Percentiles rank a stretch among this genome's conserved stretches.
These are phyloP conservation scores for Phytophthora agathidicida DNA, from an alignment of 352 stramenopile genomes.

Conservation along the genomic window DNA sequence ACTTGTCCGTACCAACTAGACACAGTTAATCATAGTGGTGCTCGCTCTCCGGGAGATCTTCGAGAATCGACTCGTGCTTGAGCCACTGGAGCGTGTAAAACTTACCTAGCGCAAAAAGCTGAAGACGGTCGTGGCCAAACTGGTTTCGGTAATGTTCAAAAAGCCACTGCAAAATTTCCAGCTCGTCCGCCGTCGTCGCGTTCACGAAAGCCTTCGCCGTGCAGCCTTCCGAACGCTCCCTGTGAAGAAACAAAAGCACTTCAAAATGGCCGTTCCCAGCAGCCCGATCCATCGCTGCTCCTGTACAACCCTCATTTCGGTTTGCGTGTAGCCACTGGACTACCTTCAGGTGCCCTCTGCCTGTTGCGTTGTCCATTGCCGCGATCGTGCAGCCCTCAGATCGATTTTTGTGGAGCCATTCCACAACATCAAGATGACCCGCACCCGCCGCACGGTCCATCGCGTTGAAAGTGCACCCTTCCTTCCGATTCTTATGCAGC, in stretches of 20 bases:
- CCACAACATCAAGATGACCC: constrained; percentile 33
- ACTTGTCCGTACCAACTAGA: constrained; percentile 23
- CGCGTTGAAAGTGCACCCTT: constrained; percentile 37
- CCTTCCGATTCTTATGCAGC: constrained; percentile 36
- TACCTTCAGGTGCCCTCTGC: constrained; percentile 28
- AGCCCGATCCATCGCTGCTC: constrained; percentile 38
- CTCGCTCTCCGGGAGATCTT: constrained; percentile 34
- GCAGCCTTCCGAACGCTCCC: constrained; percentile 27
- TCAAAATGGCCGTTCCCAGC: constrained; percentile 45
- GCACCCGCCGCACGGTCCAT: constrained; percentile 34
- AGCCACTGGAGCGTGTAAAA: constrained; percentile 49
- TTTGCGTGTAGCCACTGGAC: constrained; percentile 39
- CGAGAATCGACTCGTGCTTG: constrained; percentile 32
- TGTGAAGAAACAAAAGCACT: constrained; percentile 41
- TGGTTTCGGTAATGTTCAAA: constrained; percentile 33
- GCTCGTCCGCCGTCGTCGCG: constrained; percentile 34
- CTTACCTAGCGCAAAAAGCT: constrained; percentile 42
- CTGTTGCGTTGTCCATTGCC: constrained; percentile 37
- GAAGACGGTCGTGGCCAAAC: constrained; percentile 39
- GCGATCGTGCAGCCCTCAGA: constrained; percentile 32
- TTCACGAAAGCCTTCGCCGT: constrained; percentile 44
- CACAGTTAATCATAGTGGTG: constrained; percentile 31
- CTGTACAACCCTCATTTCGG: constrained; percentile 36
- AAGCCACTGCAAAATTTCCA: constrained; percentile 50
- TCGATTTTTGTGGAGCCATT: constrained; percentile 33